A percentile compares a stretch with the other conserved stretches of the same genome.
phyloP scores from a whole-genome alignment of 1,139 yeast species.

The Nadsonia starkeyi-henricii region DNA sequence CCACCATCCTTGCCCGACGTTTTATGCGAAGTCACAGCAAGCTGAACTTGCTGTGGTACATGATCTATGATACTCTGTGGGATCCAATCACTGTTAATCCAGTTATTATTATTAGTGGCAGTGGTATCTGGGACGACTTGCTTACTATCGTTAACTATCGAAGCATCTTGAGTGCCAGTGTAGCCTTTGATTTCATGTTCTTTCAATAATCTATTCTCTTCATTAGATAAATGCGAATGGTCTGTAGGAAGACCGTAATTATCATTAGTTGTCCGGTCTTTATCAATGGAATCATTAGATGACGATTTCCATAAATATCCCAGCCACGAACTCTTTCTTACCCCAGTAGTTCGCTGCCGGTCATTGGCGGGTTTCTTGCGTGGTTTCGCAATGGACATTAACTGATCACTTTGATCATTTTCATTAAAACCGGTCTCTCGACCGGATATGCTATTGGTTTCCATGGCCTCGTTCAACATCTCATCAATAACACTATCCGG shows the following conservation, averaged over 20 bases:
- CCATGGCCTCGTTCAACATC: slow-evolving; percentile 22
- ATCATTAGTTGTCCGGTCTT: no score
- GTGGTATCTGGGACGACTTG: no score
- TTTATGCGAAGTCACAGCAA: background rate
- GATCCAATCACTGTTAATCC: background rate
- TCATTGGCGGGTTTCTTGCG: no score
- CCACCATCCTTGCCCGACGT: slow-evolving; percentile 14
- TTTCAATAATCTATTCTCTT: no score
- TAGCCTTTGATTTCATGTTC: no score
- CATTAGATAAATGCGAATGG: no score
- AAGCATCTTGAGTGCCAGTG: no score
- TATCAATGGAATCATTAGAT: background rate
- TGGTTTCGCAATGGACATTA: no score
- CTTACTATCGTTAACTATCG: no score
- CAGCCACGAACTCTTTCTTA: background rate
- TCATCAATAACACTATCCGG: slow-evolving; percentile 18
- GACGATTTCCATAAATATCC: background rate
- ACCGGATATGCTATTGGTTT: slow-evolving; percentile 1
- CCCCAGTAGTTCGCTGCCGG: background rate
- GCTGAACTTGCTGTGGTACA: background rate
- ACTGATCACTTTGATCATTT: no score
- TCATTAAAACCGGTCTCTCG: no score
- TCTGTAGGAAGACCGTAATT: no score
- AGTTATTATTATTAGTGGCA: background rate
- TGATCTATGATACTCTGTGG: background rate